Base-by-base conservation (phyloP, 495 filamentous ascomycete genomes). In the Podospora australis region DNA sequence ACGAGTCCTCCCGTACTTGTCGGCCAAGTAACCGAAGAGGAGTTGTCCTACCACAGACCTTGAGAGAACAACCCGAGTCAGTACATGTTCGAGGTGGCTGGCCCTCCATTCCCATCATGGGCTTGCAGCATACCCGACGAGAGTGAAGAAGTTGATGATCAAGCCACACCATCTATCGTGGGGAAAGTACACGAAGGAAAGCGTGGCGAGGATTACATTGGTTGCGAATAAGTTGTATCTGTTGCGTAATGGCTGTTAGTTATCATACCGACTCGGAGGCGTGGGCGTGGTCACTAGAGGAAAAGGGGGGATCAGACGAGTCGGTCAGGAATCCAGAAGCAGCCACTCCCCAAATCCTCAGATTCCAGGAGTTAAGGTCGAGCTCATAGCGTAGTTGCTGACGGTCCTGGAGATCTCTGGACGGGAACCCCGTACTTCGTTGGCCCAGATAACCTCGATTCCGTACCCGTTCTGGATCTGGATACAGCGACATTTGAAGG, bases 11-110 rank as follows among this genome's bases (percentile, higher is more conserved):
- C 87, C 87, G 50, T 87, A 74, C n/a, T 73, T 64, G 67, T 90
- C 87, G 25, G 84, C 86, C 6, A 89, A 64, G 64, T 76, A 83
- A 32, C 87, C 87, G 52, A 91, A 90, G 24, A 75, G 67, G 9
- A 89, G 57, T 59, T 90, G 87, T 25, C 87, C 87, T 40, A 88
- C 30, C 1, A 64, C 58, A 1, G 55, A 61, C 3, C 57, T 59
- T 17, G 6, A 5, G 41, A 44, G 24, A 30, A 30, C 6, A 6
- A 13, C 26, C 13, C 34, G 21, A 19, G n/a, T n/a, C n/a, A n/a
- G n/a, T n/a, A n/a, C n/a, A n/a, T n/a, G n/a, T n/a, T n/a, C n/a
- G n/a, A n/a, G n/a, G n/a, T n/a, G n/a, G n/a, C n/a, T n/a, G n/a
- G n/a, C n/a, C n/a, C n/a, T n/a, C n/a, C n/a, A n/a, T n/a, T n/a